Percentiles rank a stretch among this genome's conserved stretches.
Conservation (phyloP, 2,329 filamentous ascomycete genomes). For the Diaporthe citri region DNA sequence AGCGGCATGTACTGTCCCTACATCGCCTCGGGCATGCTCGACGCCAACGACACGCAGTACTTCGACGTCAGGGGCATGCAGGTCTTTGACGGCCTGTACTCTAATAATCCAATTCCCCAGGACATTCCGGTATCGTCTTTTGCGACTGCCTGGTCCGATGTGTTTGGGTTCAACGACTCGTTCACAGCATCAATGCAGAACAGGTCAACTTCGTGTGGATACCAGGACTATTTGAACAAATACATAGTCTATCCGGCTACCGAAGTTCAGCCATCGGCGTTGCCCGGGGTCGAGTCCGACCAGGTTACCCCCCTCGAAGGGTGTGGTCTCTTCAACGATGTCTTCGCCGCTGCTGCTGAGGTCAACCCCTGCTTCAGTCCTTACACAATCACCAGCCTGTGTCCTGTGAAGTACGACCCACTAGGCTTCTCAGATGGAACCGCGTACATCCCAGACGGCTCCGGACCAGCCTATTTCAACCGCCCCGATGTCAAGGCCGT, state of each 20-base stretch:
- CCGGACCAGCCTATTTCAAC: conserved; percentile 73
- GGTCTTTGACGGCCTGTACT: conserved; percentile 77
- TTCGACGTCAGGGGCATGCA: conserved; percentile 76
- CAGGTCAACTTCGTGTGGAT: conserved; percentile 69
- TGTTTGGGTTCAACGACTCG: conserved; percentile 72
- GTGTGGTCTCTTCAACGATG: conserved; percentile 64
- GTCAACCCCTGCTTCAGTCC: conserved; percentile 82
- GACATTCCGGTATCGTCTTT: conserved; percentile 66
- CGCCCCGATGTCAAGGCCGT: conserved; percentile 76
- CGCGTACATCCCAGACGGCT: conserved; percentile 69
- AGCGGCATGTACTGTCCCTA: conserved; percentile 73
- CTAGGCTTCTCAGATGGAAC: conserved; percentile 73
- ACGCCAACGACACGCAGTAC: conserved; percentile 71
- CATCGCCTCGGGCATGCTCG: conserved; percentile 75
- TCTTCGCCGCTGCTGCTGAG: conserved; percentile 62
- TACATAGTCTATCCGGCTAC: conserved; percentile 76
- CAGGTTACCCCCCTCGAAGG: conserved; percentile 58
- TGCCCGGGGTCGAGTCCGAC: conserved; percentile 57
- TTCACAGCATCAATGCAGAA: conserved; percentile 63
- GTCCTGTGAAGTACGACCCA: conserved; percentile 74
- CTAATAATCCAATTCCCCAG: conserved; percentile 56
- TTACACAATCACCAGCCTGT: conserved; percentile 70
- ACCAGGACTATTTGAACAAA: conserved; percentile 66
- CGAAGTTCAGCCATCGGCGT: conserved; percentile 64
- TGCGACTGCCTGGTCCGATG: conserved; percentile 67